Conservation (phyloP, 306 rosid species). For the Begonia loranthoides region DNA sequence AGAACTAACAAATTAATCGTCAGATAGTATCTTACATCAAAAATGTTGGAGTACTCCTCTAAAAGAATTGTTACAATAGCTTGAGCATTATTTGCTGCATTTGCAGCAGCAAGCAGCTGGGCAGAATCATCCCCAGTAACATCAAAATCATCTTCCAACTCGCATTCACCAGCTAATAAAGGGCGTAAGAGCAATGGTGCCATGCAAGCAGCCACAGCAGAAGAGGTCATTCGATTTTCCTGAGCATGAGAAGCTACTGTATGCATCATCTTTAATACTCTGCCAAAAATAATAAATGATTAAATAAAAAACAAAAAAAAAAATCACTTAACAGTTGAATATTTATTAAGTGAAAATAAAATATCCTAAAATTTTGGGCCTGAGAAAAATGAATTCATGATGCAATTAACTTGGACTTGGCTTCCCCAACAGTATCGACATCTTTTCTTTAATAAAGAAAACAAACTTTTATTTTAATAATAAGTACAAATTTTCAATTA, state of each 20-base stretch:
- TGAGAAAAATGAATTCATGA: no score
- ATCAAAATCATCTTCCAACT: slow-evolving; percentile 90
- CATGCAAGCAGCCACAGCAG: slow-evolving; percentile 99
- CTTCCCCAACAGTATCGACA: no score
- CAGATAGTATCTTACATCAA: slow-evolving; percentile 58
- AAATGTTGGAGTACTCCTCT: slow-evolving; percentile 88
- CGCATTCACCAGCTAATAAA: slow-evolving; percentile 93
- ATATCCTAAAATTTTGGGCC: no score
- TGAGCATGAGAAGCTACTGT: slow-evolving; percentile 61
- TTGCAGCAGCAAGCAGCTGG: slow-evolving; percentile 98
- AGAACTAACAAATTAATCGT: slow-evolving; percentile 14
- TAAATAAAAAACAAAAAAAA: neutral
- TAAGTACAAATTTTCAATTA: no score
- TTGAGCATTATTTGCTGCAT: slow-evolving; percentile 97
- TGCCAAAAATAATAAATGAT: slow-evolving; percentile 17
- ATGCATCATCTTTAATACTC: slow-evolving; percentile 98
- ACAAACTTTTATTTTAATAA: no score
- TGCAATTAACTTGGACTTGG: no score
- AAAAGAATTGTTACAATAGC: slow-evolving; percentile 75
- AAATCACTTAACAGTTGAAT: neutral
- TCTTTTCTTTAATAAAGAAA: no score
- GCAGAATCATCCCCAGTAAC: slow-evolving; percentile 80
- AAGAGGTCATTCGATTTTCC: slow-evolving; percentile 88
- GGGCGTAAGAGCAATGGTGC: slow-evolving; percentile 97
- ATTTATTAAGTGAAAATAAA: no score